phyloP scores from a whole-genome alignment of 148 eudicot species.

The Camellia sinensis region DNA sequence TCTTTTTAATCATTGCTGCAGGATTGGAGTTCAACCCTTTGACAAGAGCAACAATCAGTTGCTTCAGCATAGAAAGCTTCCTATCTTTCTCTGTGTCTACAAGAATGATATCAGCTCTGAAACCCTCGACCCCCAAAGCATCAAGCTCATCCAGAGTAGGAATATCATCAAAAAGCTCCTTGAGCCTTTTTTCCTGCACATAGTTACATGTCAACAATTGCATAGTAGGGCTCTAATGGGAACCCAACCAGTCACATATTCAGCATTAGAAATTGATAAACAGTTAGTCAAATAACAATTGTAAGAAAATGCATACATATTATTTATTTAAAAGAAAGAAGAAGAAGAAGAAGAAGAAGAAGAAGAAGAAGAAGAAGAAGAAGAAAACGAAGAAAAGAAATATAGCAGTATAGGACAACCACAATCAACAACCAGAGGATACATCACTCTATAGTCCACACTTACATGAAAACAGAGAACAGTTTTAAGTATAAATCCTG shows the following conservation, averaged over 20 bases:
- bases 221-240: neutral
- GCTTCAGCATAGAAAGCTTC: slow-evolving; percentile 90
- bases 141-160: slow-evolving; percentile 83
- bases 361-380: neutral
- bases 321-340: too few relatives aligned
- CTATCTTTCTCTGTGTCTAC: slow-evolving; percentile 86
- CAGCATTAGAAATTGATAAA: neutral
- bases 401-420: neutral
- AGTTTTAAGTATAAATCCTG: neutral
- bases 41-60: slow-evolving; percentile 68
- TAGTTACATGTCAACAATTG: slow-evolving; percentile 11
- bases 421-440: neutral
- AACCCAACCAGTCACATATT: neutral
- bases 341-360: neutral
- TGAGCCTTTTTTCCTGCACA: slow-evolving; percentile 80
- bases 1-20: slow-evolving; percentile 81
- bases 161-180: slow-evolving; percentile 68
- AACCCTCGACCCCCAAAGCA: slow-evolving; percentile 69
- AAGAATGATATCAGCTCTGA: slow-evolving; percentile 74
- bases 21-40: slow-evolving; percentile 78
- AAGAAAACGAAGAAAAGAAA: too few relatives aligned
- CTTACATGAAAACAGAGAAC: neutral
- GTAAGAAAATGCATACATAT: too few relatives aligned
- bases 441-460: neutral
- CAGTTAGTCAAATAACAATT: neutral